Evolutionary conservation across 208 protist genomes (phyloP).

Genomic region (Eutreptiella sp.): DNA sequence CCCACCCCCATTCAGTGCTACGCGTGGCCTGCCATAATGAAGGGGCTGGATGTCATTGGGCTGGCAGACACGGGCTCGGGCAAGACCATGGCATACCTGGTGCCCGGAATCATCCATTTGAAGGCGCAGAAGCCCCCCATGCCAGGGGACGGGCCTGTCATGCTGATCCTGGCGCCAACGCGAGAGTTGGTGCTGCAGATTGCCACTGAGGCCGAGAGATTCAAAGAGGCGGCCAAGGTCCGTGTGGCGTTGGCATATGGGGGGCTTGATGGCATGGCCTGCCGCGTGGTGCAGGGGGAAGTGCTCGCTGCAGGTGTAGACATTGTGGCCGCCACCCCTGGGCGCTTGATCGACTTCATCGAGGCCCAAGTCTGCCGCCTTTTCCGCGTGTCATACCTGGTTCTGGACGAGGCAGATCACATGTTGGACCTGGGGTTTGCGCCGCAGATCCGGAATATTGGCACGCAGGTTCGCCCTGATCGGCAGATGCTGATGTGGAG

Average conservation of each 20-base stretch:
- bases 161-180: slow-evolving; percentile 73
- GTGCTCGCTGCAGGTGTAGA: slow-evolving; percentile 39
- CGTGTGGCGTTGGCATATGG: slow-evolving; percentile 35
- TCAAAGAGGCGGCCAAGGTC: slow-evolving; percentile 45
- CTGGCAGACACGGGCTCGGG: slow-evolving; percentile 84
- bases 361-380: slow-evolving; percentile 55
- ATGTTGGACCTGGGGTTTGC: slow-evolving; percentile 37
- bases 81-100: slow-evolving; percentile 84
- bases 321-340: slow-evolving; percentile 32
- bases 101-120: slow-evolving; percentile 77
- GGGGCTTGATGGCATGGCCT: slow-evolving; percentile 69
- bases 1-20: slow-evolving; percentile 79
- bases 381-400: slow-evolving; percentile 40
- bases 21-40: slow-evolving; percentile 72
- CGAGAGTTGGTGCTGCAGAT: slow-evolving; percentile 83
- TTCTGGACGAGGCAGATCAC: slow-evolving; percentile 31
- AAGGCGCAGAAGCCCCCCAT: slow-evolving; percentile 69
- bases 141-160: slow-evolving; percentile 74
- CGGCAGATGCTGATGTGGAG: slow-evolving; percentile 85
- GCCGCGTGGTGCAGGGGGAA: slow-evolving; percentile 49
- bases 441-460: slow-evolving; percentile 27
- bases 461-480: slow-evolving; percentile 50
- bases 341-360: slow-evolving; percentile 79
- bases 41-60: slow-evolving; percentile 71
- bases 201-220: slow-evolving; percentile 65